Evolutionary conservation across 768 basidiomycete genomes (phyloP), one percentile per base, ranked within the genome.

Genomic region (Rhodotorula kratochvilovae): DNA sequence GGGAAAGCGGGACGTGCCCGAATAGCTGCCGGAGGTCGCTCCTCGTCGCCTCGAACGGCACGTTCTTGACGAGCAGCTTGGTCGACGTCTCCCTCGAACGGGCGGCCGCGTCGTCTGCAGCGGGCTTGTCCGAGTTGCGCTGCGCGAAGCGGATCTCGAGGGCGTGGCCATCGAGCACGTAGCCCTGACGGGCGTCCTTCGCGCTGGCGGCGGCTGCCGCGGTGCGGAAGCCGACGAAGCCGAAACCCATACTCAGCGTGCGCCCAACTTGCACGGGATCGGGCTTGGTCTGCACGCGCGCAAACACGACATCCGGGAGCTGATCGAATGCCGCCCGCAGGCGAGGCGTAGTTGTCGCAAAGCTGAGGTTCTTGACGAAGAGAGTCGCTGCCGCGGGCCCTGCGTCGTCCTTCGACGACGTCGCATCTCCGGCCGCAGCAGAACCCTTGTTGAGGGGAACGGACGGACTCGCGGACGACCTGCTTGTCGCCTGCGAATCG

Each of bases 1-100:
- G 43, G 58, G n/a, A 57, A 53, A 31, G 64, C 46, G 27, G 46
- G 6, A 84, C 89, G 66, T 73, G 94, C 92, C 89, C 85, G 80
- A 98, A 96, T 46, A 98, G 80, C 71, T 90, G 89, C 65, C 90
- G 84, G 35, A 99, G 85, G 76, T 99, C 96, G 82, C 90, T 92
- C 83, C 90, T 91, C 54, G 89, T 89, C 56, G 89, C 91, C 81
- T 99, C 96, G 82, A 99, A 99, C 51, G 96, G 93, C 64, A 97
- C 85, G 77, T 99, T 99, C 86, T 97, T 98, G 75, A 98, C 92
- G 61, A 98, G 87, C 85, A 98, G 88, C 86, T 97, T 98, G 73
- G 92, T 90, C 72, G 90, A 89, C 68, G 85, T 85, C 84, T 86
- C 82, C 86, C 82, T 80, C 16, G 74, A 74, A 16, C 50, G 63